Percentiles rank a stretch among this genome's conserved stretches.
phyloP scores from a whole-genome alignment of 2,329 filamentous ascomycete species.

The Trichoderma guizhouense region DNA sequence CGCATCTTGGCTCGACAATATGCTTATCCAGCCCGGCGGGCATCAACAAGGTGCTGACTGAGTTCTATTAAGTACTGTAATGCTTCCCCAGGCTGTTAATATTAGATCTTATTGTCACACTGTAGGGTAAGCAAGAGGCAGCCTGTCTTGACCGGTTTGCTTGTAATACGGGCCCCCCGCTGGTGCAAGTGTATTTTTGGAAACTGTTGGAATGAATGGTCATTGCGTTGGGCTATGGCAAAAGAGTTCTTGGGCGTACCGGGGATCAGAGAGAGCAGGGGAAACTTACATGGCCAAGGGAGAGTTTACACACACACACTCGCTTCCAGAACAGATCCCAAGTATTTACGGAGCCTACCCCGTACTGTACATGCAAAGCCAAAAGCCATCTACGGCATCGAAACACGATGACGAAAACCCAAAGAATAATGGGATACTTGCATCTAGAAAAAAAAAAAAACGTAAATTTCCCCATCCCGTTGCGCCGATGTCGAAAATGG shows the following conservation, averaged over 20 bases:
- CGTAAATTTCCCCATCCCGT: neutral
- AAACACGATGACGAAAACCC: too few relatives aligned
- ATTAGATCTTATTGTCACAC: neutral
- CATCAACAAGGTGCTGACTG: neutral
- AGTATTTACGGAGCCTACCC: too few relatives aligned
- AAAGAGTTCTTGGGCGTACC: too few relatives aligned
- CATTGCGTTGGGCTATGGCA: too few relatives aligned
- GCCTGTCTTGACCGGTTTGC: neutral
- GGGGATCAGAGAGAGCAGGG: too few relatives aligned
- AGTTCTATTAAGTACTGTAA: neutral
- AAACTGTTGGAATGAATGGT: neutral
- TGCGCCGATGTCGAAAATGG: neutral
- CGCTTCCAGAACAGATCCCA: too few relatives aligned
- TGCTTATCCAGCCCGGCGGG: slow-evolving; percentile 15
- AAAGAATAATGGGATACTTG: neutral
- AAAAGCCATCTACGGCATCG: too few relatives aligned
- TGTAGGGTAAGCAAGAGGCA: neutral
- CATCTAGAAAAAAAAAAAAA: neutral
- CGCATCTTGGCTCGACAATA: slow-evolving; percentile 1
- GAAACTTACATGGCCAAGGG: too few relatives aligned
- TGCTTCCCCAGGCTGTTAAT: neutral
- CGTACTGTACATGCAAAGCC: too few relatives aligned
- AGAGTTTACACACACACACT: too few relatives aligned
- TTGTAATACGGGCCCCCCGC: neutral
- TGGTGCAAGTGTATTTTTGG: neutral